phyloP scores from a whole-genome alignment of 805 yeast species.

The Priceomyces fermenticarens region DNA sequence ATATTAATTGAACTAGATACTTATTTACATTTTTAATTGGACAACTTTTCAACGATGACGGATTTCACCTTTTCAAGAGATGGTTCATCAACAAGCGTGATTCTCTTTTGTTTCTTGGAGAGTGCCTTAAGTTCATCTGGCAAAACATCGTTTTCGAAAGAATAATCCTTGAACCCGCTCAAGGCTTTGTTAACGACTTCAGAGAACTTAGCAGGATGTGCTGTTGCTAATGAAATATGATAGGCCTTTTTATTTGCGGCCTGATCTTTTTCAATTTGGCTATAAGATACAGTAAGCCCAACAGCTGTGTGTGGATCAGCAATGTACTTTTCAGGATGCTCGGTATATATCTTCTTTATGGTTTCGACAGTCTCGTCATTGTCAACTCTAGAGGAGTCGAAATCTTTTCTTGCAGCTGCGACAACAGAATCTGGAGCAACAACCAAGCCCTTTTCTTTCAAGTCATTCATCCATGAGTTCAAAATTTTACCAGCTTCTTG shows the following conservation, averaged over 20 bases:
- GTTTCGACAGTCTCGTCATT: constrained; percentile 78
- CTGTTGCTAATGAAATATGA: constrained; percentile 84
- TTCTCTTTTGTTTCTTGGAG: constrained; percentile 68
- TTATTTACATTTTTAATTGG: constrained; percentile 5
- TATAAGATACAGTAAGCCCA: constrained; percentile 78
- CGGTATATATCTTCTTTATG: constrained; percentile 65
- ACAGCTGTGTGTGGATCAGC: constrained; percentile 97
- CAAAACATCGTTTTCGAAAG: constrained; percentile 83
- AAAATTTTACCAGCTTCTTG: constrained; percentile 70
- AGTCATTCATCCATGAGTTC: constrained; percentile 71
- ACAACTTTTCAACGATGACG: constrained; percentile 70
- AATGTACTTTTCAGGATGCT: constrained; percentile 65
- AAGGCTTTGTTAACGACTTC: constrained; percentile 91
- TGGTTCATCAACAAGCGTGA: constrained; percentile 66
- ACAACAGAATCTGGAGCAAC: constrained; percentile 64
- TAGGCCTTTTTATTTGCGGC: constrained; percentile 34
- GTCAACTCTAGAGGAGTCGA: constrained; percentile 76
- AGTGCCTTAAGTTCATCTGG: constrained; percentile 83
- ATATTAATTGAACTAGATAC: no score
- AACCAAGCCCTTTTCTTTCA: constrained; percentile 76
- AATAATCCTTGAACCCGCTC: constrained; percentile 61
- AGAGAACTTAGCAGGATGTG: constrained; percentile 98
- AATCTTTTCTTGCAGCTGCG: constrained; percentile 61
- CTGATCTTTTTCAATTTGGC: constrained; percentile 50
- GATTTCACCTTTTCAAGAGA: constrained; percentile 72